Evolutionary conservation across 2,329 filamentous ascomycete genomes (phyloP).

Genomic region (Cercospora nicotianae): DNA sequence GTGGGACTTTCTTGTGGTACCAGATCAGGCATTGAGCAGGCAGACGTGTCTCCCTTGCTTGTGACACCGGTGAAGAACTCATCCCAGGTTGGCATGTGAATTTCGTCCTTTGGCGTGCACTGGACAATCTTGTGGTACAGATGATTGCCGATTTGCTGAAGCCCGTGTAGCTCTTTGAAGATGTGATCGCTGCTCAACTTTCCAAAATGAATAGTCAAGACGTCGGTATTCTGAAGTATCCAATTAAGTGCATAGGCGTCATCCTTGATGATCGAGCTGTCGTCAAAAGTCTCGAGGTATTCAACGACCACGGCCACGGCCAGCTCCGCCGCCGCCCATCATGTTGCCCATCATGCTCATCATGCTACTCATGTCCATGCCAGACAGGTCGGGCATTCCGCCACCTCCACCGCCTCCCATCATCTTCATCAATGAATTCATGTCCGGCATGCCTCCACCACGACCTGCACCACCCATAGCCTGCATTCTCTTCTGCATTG

Average conservation of each 20-base stretch:
- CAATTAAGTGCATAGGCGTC: not conserved
- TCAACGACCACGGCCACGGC: constrained; percentile 15
- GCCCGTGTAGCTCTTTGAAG: not conserved
- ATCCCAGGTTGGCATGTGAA: not conserved
- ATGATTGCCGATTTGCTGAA: not conserved
- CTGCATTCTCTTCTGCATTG: constrained; percentile 94
- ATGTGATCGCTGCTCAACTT: not conserved
- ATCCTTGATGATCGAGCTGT: not conserved
- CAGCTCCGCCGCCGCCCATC: constrained; percentile 51
- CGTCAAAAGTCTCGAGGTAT: not conserved
- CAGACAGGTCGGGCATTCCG: constrained; percentile 62
- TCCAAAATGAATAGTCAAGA: not conserved
- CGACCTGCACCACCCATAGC: constrained; percentile 79
- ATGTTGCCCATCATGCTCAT: constrained; percentile 69
- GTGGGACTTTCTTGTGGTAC: not conserved
- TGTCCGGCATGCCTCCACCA: constrained; percentile 70
- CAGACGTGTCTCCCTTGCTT: not conserved
- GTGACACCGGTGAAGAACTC: not conserved
- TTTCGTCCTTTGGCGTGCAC: not conserved
- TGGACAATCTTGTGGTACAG: not conserved
- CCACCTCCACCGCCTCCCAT: constrained; percentile 61
- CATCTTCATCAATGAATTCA: constrained; percentile 90
- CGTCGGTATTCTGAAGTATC: not conserved
- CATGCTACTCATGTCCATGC: constrained; percentile 69
- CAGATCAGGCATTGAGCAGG: not conserved